Percentiles rank a stretch among this genome's conserved stretches.
Conservation (phyloP, 805 yeast genomes). For the Candida taoyuanica region DNA sequence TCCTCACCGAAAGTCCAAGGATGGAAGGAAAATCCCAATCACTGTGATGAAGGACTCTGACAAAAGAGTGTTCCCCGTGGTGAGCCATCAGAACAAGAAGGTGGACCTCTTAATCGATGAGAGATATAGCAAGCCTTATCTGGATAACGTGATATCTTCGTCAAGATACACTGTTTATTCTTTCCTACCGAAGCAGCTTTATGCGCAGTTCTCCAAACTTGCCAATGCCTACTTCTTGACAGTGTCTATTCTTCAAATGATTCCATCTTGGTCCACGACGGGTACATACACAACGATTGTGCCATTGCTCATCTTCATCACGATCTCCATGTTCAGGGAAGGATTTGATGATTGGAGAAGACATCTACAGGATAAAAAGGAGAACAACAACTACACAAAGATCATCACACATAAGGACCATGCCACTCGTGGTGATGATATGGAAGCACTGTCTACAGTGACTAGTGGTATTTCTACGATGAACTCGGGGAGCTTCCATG, state of each 20-base stretch:
- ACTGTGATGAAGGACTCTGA: slow-evolving; percentile 37
- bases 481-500: slow-evolving; percentile 7
- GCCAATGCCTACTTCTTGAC: slow-evolving; percentile 89
- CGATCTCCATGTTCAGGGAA: slow-evolving; percentile 86
- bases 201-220: slow-evolving; percentile 87
- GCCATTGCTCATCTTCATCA: slow-evolving; percentile 80
- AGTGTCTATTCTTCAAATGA: slow-evolving; percentile 90
- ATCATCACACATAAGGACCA: slow-evolving; percentile 33
- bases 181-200: slow-evolving; percentile 82
- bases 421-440: background rate
- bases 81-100: slow-evolving; percentile 21
- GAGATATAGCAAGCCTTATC: slow-evolving; percentile 56
- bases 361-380: slow-evolving; percentile 79
- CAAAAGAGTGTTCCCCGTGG: slow-evolving; percentile 28
- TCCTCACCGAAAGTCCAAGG: slow-evolving; percentile 47
- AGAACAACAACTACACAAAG: slow-evolving; percentile 55
- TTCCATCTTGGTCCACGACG: slow-evolving; percentile 96
- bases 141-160: slow-evolving; percentile 71
- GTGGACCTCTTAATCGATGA: slow-evolving; percentile 55
- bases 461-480: slow-evolving; percentile 15
- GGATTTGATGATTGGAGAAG: slow-evolving; percentile 91
- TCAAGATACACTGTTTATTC: slow-evolving; percentile 78
- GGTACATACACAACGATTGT: slow-evolving; percentile 93
- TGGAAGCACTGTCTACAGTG: background rate
- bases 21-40: slow-evolving; percentile 77